Evolutionary conservation across 2,329 filamentous ascomycete species (phyloP).

Genomic region (Hypocreales sp.): DNA sequence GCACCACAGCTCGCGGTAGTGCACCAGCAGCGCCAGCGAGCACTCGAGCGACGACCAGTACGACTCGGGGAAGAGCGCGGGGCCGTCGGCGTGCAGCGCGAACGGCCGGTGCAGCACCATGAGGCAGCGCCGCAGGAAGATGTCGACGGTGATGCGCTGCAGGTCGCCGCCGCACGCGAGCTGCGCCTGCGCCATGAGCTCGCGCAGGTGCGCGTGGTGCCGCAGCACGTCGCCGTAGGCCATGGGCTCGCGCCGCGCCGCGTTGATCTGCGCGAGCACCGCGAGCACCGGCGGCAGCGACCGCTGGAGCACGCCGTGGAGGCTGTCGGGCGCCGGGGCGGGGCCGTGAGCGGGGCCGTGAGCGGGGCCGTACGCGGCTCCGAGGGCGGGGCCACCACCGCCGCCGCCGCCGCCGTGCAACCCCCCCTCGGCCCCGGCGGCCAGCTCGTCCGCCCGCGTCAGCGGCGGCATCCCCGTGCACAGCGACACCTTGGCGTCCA

Average conservation of each 20-base stretch:
- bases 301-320: conserved; percentile 16
- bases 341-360: not conserved
- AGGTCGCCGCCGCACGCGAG: conserved; percentile 13
- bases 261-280: conserved; percentile 17
- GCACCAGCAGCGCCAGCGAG: conserved; percentile 17
- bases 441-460: conserved; percentile 15
- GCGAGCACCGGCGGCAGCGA: conserved; percentile 15
- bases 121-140: conserved; percentile 17
- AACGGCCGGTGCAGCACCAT: conserved; percentile 21
- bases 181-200: conserved; percentile 15
- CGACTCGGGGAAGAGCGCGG: conserved; percentile 16
- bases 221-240: conserved; percentile 16
- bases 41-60: conserved; percentile 22
- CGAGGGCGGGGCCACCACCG: too few species aligned
- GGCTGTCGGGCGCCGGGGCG: conserved; percentile 8
- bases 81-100: conserved; percentile 17
- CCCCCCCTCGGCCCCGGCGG: conserved; percentile 1
- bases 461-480: conserved; percentile 18
- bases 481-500: conserved; percentile 20
- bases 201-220: conserved; percentile 16
- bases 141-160: conserved; percentile 18
- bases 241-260: conserved; percentile 13
- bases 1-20: conserved; percentile 19
- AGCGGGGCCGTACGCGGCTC: too few species aligned
- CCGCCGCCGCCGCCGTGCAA: not conserved